Evolutionary conservation across 495 filamentous ascomycete species (phyloP).

Genomic region (Penicillium verhagenii): DNA sequence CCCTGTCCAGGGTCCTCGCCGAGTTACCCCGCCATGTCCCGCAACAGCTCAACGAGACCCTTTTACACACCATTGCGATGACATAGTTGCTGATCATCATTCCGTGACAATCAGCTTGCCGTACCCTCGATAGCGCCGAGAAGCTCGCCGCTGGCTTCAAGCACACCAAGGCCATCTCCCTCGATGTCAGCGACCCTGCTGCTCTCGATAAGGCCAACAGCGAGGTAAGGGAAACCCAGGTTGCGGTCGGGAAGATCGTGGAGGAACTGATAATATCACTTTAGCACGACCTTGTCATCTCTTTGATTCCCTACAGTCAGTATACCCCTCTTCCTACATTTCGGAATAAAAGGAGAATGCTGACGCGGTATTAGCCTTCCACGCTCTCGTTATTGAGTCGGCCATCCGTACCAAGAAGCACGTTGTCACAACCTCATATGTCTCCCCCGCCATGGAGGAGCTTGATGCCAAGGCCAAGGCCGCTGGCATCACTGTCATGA

Average conservation of each 20-base stretch:
- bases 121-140: slow-evolving; percentile 75
- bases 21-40: slow-evolving; percentile 9
- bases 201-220: slow-evolving; percentile 73
- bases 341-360: neutral
- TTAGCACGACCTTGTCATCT: slow-evolving; percentile 67
- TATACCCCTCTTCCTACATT: neutral
- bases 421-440: slow-evolving; percentile 95
- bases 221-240: slow-evolving; percentile 40
- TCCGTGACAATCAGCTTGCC: slow-evolving; percentile 60
- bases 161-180: slow-evolving; percentile 68
- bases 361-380: slow-evolving; percentile 49
- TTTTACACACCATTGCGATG: neutral
- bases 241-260: neutral
- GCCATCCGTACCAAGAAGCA: slow-evolving; percentile 91
- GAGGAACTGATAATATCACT: neutral
- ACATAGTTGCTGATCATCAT: slow-evolving; percentile 5
- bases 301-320: slow-evolving; percentile 79
- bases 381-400: slow-evolving; percentile 87
- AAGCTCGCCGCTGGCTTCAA: slow-evolving; percentile 69
- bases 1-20: neutral
- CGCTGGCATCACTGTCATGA: slow-evolving; percentile 96
- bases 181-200: slow-evolving; percentile 73
- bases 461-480: slow-evolving; percentile 80
- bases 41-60: neutral
- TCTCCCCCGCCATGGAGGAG: slow-evolving; percentile 89